A percentile compares a stretch with the other conserved stretches of the same genome.
phyloP scores from a whole-genome alignment of 2,329 filamentous ascomycete genomes.

The Cercospora janseana region DNA sequence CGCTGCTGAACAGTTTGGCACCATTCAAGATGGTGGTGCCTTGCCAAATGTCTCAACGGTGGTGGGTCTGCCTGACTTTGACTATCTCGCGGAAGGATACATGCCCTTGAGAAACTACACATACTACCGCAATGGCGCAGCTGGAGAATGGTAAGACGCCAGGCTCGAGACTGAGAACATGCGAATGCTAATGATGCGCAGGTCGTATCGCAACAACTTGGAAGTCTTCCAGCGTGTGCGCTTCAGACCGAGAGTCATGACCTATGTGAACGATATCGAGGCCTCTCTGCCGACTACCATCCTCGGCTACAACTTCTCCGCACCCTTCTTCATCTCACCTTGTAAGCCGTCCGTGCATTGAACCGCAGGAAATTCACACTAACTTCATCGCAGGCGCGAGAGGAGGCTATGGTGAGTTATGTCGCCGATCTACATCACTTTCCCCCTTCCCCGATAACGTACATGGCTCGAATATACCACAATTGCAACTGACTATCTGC shows the following conservation, averaged over 20 bases:
- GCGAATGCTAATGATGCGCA: too few species aligned
- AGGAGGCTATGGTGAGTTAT: too few species aligned
- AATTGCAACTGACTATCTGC: not conserved
- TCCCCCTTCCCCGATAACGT: too few species aligned
- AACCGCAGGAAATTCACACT: not conserved
- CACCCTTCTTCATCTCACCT: slow-evolving; percentile 92
- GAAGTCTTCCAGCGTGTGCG: slow-evolving; percentile 29
- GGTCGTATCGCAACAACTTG: slow-evolving; percentile 34
- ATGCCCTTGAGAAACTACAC: slow-evolving; percentile 26
- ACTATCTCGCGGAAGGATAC: slow-evolving; percentile 20
- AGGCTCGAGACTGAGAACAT: too few species aligned
- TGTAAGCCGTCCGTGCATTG: slow-evolving; percentile 54
- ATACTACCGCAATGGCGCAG: slow-evolving; percentile 32
- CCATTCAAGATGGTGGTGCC: slow-evolving; percentile 12
- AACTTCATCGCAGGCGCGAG: too few species aligned
- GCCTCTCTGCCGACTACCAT: slow-evolving; percentile 64
- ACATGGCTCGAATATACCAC: too few species aligned
- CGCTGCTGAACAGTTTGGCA: slow-evolving; percentile 20
- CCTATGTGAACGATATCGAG: slow-evolving; percentile 30
- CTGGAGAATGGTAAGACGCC: slow-evolving; percentile 33
- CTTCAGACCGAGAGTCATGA: slow-evolving; percentile 24
- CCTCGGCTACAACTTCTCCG: slow-evolving; percentile 76
- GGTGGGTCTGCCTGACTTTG: slow-evolving; percentile 23
- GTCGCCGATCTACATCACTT: too few species aligned
- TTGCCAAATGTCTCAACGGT: slow-evolving; percentile 19